Evolutionary conservation across 2,329 filamentous ascomycete genomes (phyloP), one percentile per base, ranked within the genome.

Genomic region (Hypoxylon sp.): DNA sequence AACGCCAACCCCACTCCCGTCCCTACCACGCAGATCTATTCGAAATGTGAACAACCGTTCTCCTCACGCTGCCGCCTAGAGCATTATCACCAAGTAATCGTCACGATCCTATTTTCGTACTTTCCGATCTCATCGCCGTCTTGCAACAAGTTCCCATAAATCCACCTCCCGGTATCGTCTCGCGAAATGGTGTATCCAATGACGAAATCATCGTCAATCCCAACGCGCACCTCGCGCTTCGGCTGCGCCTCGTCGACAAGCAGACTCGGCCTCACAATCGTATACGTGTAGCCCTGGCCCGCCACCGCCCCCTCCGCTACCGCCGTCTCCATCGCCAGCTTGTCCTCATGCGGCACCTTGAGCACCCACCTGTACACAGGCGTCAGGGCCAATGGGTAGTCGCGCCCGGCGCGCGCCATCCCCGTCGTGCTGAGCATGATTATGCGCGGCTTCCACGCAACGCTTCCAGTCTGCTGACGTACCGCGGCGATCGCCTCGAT

Each of bases 141-240:
- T 17, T 71, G 8, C 3, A 83, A 39, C 24, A 79, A 43, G 15
- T 80, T 78, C 50, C 81, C 72, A 22, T 78, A 81, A 7, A 84
- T 74, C 80, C 82, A 85, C 57, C 69, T 73, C 0, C 83, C 83
- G 2, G 80, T 76, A 61, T 85, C 83, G 61, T 81, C 79, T 34
- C 82, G 71, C 6, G 76, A 79, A 48, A 85, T 83, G 1, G 74
- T 77, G 56, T 84, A 85, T 4, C 84, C 84, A 3, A 83, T 69
- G 2, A 74, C 80, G 0, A 46, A 67, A 46, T 71, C 73, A 41
- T 81, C 78, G 63, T 82, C 80, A 1, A 81, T 53, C 0, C 80
- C 81, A 0, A 76, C 78, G 1, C 80, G 71, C 30, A 83, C 69
- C 32, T 54, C 46, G 2, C 64, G 64, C 1, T 71, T 54, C 1